These are phyloP conservation scores for Tanacetum coccineum DNA, from an alignment of 129 eudicot species.

Conservation along the genomic window DNA sequence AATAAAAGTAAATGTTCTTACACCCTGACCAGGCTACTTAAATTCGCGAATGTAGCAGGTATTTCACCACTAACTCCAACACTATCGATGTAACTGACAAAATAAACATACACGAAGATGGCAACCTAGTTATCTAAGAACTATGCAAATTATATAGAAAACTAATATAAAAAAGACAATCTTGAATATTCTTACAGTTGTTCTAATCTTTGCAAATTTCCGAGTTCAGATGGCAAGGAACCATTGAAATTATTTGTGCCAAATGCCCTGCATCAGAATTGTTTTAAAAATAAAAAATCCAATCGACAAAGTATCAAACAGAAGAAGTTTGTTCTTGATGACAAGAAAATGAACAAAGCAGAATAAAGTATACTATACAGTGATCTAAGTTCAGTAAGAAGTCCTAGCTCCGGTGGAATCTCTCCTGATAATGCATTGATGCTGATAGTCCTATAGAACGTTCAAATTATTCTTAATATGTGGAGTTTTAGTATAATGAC, in stretches of 20 bases:
- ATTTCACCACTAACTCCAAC: slow-evolving; percentile 66
- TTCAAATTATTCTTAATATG: too few relatives aligned
- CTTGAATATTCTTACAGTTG: slow-evolving; percentile 50
- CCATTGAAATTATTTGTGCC: slow-evolving; percentile 66
- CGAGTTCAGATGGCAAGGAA: slow-evolving; percentile 65
- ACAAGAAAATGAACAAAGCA: too few relatives aligned
- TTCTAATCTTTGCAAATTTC: slow-evolving; percentile 41
- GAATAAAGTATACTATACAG: too few relatives aligned
- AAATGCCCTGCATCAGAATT: slow-evolving; percentile 38
- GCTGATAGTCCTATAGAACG: too few relatives aligned
- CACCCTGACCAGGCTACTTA: slow-evolving; percentile 46
- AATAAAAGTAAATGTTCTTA: slow-evolving; percentile 32
- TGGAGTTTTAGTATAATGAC: too few relatives aligned
- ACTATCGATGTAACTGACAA: slow-evolving; percentile 63
- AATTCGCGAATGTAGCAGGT: slow-evolving; percentile 58
- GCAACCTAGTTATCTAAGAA: not conserved
- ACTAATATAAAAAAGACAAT: not conserved
- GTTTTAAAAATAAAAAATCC: slow-evolving; percentile 1
- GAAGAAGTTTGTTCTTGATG: too few relatives aligned
- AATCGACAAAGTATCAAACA: too few relatives aligned
- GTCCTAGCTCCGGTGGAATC: too few relatives aligned
- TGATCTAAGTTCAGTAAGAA: too few relatives aligned
- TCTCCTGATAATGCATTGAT: too few relatives aligned
- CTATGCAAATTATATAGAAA: not conserved
- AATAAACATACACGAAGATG: slow-evolving; percentile 1